Percentiles rank a stretch among this genome's conserved stretches.
These are phyloP conservation scores for Ormosia emarginata DNA, from an alignment of 306 rosid genomes.

Conservation along the genomic window DNA sequence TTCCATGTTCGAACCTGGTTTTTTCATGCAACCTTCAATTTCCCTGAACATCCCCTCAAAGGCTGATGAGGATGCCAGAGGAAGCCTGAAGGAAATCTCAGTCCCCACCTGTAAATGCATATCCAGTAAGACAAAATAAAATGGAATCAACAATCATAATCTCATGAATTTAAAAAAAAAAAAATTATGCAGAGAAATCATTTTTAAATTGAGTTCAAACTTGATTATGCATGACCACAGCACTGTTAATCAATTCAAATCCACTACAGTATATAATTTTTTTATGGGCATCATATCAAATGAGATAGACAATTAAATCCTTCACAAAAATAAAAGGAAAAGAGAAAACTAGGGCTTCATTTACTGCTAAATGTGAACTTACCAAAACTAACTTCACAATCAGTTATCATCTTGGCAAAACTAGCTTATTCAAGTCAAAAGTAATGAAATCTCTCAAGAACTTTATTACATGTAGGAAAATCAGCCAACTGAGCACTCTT, in stretches of 20 bases:
- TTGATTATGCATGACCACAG: neutral
- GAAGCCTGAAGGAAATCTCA: constrained; percentile 97
- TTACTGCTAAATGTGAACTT: neutral
- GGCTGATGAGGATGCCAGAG: constrained; percentile 77
- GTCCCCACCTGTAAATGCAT: constrained; percentile 82
- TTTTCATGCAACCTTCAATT: constrained; percentile 82
- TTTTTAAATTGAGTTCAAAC: neutral
- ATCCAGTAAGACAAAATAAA: constrained; percentile 18
- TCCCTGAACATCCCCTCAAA: constrained; percentile 92
- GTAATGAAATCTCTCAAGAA: neutral
- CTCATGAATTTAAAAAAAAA: neutral
- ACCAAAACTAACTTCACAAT: too few relatives aligned
- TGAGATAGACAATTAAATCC: constrained; percentile 9
- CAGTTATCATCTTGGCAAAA: neutral
- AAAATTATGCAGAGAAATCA: neutral
- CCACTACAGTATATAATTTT: neutral
- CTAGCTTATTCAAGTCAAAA: neutral
- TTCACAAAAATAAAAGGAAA: constrained; percentile 2
- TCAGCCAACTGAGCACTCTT: neutral
- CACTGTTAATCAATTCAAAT: constrained; percentile 8
- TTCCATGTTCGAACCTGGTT: constrained; percentile 38
- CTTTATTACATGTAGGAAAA: neutral
- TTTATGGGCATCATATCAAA: neutral
- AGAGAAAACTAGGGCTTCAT: neutral
- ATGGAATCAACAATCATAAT: constrained; percentile 21